Evolutionary conservation across 1,139 yeast species (phyloP).

Genomic region (Williopsis jadinii): DNA sequence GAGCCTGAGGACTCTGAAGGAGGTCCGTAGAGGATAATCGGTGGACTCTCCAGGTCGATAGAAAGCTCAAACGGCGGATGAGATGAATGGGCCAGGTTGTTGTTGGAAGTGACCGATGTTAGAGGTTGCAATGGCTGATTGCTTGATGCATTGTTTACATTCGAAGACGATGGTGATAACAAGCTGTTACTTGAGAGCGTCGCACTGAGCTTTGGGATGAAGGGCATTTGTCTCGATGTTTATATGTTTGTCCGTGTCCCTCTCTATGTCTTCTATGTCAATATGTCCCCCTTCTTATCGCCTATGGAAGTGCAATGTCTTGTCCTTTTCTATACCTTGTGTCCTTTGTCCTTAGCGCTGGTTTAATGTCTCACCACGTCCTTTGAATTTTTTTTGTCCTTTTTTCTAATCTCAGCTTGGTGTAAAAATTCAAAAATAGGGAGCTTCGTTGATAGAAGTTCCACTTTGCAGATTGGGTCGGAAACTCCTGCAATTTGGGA

Average conservation of each 20-base stretch:
- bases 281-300: too few relatives aligned
- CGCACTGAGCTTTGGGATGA: background rate
- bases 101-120: conserved; percentile 1
- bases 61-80: conserved; percentile 39
- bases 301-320: too few relatives aligned
- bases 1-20: conserved; percentile 82
- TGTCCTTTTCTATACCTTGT: too few relatives aligned
- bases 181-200: background rate
- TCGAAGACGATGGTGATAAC: conserved; percentile 4
- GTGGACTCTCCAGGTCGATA: conserved; percentile 81
- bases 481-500: too few relatives aligned
- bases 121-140: background rate
- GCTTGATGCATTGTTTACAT: background rate
- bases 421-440: too few relatives aligned
- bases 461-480: too few relatives aligned
- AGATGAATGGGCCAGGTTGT: conserved; percentile 15
- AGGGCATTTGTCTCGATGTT: background rate
- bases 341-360: too few relatives aligned
- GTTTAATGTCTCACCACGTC: too few relatives aligned
- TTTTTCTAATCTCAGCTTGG: too few relatives aligned
- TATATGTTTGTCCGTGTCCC: background rate
- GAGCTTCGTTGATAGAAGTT: too few relatives aligned
- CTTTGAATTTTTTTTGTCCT: too few relatives aligned
- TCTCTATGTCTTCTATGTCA: background rate
- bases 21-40: conserved; percentile 74